A percentile compares a stretch with the other conserved stretches of the same genome.
Conservation (phyloP, 2,329 filamentous ascomycete genomes). For the Herpotrichia juniperi region DNA sequence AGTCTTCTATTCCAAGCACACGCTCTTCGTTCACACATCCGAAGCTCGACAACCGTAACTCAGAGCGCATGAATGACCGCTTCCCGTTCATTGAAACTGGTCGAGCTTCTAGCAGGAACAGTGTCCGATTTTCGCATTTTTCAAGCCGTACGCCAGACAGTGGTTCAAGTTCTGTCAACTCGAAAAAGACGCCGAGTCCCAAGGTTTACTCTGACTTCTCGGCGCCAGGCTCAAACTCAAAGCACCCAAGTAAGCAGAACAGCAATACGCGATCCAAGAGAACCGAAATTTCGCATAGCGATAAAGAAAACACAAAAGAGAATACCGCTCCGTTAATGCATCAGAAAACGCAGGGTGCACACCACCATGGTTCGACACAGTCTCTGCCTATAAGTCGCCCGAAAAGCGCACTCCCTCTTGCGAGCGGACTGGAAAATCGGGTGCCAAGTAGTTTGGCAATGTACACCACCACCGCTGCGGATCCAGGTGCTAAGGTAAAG, state of each 20-base stretch:
- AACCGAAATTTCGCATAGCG: slow-evolving; percentile 1
- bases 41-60: slow-evolving; percentile 23
- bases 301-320: slow-evolving; percentile 26
- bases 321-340: slow-evolving; percentile 22
- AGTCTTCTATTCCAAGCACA: slow-evolving; percentile 11
- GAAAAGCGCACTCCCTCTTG: slow-evolving; percentile 26
- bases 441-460: slow-evolving; percentile 19
- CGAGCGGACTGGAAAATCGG: slow-evolving; percentile 13
- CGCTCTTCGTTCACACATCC: slow-evolving; percentile 14
- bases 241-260: slow-evolving; percentile 8
- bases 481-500: slow-evolving; percentile 1
- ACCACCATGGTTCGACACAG: not conserved
- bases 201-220: slow-evolving; percentile 29
- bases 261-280: slow-evolving; percentile 12
- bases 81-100: slow-evolving; percentile 49
- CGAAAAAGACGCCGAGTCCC: slow-evolving; percentile 17
- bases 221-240: slow-evolving; percentile 12
- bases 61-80: slow-evolving; percentile 52
- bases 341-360: not conserved
- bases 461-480: slow-evolving; percentile 17
- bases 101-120: slow-evolving; percentile 35
- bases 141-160: slow-evolving; percentile 21
- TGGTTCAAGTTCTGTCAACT: slow-evolving; percentile 19
- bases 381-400: slow-evolving; percentile 9
- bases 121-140: slow-evolving; percentile 20